Conservation (phyloP, 208 protist genomes). For the Crithidia expoeki region DNA sequence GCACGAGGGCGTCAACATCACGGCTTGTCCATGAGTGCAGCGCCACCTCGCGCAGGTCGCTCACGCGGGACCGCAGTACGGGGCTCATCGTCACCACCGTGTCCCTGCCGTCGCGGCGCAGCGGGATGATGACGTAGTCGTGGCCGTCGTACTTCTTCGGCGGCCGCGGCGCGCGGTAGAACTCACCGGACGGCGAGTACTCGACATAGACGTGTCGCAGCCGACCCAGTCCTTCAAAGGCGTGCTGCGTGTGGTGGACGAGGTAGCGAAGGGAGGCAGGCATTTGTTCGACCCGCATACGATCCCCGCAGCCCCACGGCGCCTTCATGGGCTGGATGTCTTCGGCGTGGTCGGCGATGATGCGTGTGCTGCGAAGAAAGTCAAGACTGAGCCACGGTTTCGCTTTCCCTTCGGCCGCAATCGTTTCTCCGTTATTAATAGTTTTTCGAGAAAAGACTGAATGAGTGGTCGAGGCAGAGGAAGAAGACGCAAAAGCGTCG, state of each 20-base stretch:
- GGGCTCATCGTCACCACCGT: conserved; percentile 82
- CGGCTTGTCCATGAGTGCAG: conserved; percentile 77
- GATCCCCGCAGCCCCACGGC: conserved; percentile 83
- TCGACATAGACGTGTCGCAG: conserved; percentile 88
- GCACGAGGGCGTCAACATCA: conserved; percentile 77
- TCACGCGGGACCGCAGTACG: conserved; percentile 61
- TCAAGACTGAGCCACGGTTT: conserved; percentile 14
- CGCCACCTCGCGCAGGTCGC: conserved; percentile 62
- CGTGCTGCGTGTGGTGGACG: conserved; percentile 42
- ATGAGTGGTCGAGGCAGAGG: not conserved
- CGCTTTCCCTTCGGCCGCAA: not conserved
- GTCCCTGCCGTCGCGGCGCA: conserved; percentile 54
- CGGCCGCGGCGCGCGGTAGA: conserved; percentile 61
- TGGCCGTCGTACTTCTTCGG: conserved; percentile 85
- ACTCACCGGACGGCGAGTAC: conserved; percentile 77
- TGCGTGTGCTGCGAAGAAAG: conserved; percentile 47
- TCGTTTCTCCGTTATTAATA: not conserved
- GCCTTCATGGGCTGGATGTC: conserved; percentile 85
- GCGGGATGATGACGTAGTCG: conserved; percentile 88
- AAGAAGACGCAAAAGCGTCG: not conserved
- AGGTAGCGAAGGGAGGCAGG: conserved; percentile 74
- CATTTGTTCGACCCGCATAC: conserved; percentile 60
- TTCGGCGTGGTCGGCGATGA: conserved; percentile 85
- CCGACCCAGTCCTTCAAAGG: conserved; percentile 61
- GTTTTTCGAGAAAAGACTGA: no score